Evolutionary conservation across 2,329 filamentous ascomycete genomes (phyloP).

Genomic region (Ceratocystis diversiconidia): DNA sequence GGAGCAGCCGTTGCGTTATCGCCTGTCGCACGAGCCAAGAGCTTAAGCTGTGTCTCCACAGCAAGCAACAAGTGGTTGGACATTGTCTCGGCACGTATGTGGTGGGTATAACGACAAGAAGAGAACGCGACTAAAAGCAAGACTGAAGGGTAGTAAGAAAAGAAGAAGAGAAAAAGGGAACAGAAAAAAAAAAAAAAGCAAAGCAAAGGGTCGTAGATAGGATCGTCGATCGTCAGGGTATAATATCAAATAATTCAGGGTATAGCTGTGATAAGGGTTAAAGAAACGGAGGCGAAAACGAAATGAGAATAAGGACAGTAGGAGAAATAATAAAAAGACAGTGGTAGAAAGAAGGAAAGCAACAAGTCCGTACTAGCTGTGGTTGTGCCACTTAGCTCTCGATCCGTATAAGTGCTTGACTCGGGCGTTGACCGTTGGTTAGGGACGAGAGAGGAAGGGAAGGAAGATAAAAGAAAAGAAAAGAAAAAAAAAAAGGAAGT

Average conservation of each 20-base stretch:
- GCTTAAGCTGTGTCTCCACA: not conserved
- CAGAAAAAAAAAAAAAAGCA: not conserved
- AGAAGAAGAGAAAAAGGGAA: not conserved
- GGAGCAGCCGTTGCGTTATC: not conserved
- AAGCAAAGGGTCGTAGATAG: not conserved
- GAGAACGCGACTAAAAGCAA: not conserved
- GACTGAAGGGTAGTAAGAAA: not conserved
- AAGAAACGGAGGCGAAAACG: not conserved
- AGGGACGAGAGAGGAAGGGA: too few species aligned
- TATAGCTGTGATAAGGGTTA: not conserved
- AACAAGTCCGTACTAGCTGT: not conserved
- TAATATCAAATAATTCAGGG: not conserved
- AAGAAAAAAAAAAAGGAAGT: not conserved
- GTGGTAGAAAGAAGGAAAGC: not conserved
- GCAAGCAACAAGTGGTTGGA: not conserved
- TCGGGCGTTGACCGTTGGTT: not conserved
- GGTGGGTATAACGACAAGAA: not conserved
- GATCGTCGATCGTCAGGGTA: conserved; percentile 6
- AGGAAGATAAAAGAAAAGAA: not conserved
- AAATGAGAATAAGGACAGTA: not conserved
- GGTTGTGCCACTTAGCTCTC: not conserved
- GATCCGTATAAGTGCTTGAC: not conserved
- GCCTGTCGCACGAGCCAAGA: not conserved
- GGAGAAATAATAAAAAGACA: not conserved
- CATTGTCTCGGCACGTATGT: not conserved